Evolutionary conservation across 2,329 filamentous ascomycete species (phyloP), one percentile per base, ranked within the genome.

Genomic region (Atkinsonella texensis): DNA sequence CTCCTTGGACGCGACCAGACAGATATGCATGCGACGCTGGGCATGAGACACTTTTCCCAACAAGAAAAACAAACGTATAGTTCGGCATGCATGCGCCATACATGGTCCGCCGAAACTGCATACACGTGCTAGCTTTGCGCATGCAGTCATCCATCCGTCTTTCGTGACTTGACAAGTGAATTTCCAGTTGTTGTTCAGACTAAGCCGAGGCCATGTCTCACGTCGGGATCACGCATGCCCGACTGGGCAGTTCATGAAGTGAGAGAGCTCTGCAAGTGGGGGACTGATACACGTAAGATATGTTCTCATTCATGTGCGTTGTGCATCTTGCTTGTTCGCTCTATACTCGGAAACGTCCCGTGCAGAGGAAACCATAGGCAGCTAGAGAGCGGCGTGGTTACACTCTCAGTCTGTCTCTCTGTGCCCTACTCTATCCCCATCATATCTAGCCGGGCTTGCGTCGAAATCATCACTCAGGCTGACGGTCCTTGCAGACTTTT

Each of bases 401-500:
- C 15, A 38, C 35, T 38, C 28, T 38, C 35, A 38, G 6, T 38
- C 15, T 7, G 6, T 38, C 15, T 7, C 10, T 15, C 15, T 38
- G 12, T 23, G 18, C 18, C 41, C 12, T 20, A 23, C 17, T 43
- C 41, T 43, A 13, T 17, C 43, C 43, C 28, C 28, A 31, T 31
- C 3, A 10, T 15, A 11, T 32, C 28, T 4, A 46, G 43, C n/a
- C 43, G 15, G 11, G 28, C 32, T 8, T 46, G 18, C 15, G 13
- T 32, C 20, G 12, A 33, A 46, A 12, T 2, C 13, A 32, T 17
- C 13, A n/a, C 1, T 2, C 6, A 15, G 40, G 15, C 15, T 48
- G 46, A 39, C n/a, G 32, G 32, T 39, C 41, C 38, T 45, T 50
- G 41, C 48, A 50, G 41, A 50, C 48, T 50, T 18, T 50, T 12